Percentiles rank a stretch among this genome's conserved stretches.
These are phyloP conservation scores for Alternaria sp. DNA, from an alignment of 2,329 filamentous ascomycete genomes.

Conservation along the genomic window DNA sequence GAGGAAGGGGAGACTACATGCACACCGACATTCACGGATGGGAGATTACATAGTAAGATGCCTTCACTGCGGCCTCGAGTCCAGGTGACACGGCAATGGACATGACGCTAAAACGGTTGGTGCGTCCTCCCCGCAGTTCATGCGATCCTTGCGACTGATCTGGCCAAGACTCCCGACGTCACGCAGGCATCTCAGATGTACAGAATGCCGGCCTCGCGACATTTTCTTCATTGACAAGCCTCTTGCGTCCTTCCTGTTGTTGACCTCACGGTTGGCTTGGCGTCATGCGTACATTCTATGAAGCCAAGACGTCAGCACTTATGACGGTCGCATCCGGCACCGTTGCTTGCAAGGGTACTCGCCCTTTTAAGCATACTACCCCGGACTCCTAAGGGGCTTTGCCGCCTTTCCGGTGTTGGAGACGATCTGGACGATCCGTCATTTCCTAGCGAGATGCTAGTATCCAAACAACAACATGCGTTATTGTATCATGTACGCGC, in stretches of 20 bases:
- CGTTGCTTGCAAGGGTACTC: constrained; percentile 1
- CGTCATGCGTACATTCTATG: constrained; percentile 2
- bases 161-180: constrained; percentile 18
- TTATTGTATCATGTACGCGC: constrained; percentile 18
- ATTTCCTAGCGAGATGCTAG: constrained; percentile 13
- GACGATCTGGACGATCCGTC: constrained; percentile 1
- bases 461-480: constrained; percentile 11
- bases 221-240: not conserved
- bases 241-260: constrained; percentile 1
- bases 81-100: constrained; percentile 21
- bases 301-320: constrained; percentile 1
- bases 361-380: constrained; percentile 9
- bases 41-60: constrained; percentile 2
- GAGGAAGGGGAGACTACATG: not conserved
- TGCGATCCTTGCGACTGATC: constrained; percentile 29
- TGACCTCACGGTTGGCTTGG: not conserved
- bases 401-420: constrained; percentile 4
- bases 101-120: constrained; percentile 26
- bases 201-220: constrained; percentile 6
- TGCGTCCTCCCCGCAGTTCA: constrained; percentile 16
- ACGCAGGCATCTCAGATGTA: constrained; percentile 27
- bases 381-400: constrained; percentile 2
- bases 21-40: not conserved
- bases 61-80: constrained; percentile 7
- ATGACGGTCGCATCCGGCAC: constrained; percentile 11